Evolutionary conservation across 495 filamentous ascomycete genomes (phyloP), one percentile per base, ranked within the genome.

Genomic region (Letharia columbiana): DNA sequence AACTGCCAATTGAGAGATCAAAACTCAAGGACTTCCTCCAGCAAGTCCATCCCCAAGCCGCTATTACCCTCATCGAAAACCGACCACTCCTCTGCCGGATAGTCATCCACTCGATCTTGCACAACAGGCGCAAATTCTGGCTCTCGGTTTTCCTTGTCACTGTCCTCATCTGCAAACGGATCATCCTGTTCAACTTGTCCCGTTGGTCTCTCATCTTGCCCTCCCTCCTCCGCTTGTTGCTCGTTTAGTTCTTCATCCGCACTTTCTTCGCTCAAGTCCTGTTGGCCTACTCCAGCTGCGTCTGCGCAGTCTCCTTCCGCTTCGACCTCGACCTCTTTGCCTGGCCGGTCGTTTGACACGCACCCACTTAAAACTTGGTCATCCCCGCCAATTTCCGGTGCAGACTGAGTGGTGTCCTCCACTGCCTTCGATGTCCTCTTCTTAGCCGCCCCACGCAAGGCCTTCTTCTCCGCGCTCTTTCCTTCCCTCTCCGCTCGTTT

Each of bases 61-160:
- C 52, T 56, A 18, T 56, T 33, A 18, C 52, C n/a, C 52, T 56
- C 52, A 20, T 56, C 52, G 18, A 33, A 33, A 5, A 4, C 28
- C 35, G 5, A 56, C 52, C 52, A 56, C 52, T 56, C 52, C 18
- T 31, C 52, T 35, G 52, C 52, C 42, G n/a, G 23, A 60, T 41
- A 7, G 37, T 17, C 35, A 60, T 23, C 23, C 58, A 12, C 58
- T 60, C 20, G 41, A 40, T 0, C 2, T 23, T n/a, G 4, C 18
- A 41, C 23, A 20, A 60, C 20, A 17, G 35, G 10, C 6, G 33
- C 35, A 28, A 56, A 3, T 10, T 4, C 13, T 10, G 62, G 49
- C n/a, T 10, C 62, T 50, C 49, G 50, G 10, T 64, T 64, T 17
- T 64, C 62, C n/a, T 64, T 64, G 39, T 64, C 28, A 12, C 5